Evolutionary conservation across 495 filamentous ascomycete genomes (phyloP), one percentile per base, ranked within the genome.

Genomic region (Penicillium mononematosum): DNA sequence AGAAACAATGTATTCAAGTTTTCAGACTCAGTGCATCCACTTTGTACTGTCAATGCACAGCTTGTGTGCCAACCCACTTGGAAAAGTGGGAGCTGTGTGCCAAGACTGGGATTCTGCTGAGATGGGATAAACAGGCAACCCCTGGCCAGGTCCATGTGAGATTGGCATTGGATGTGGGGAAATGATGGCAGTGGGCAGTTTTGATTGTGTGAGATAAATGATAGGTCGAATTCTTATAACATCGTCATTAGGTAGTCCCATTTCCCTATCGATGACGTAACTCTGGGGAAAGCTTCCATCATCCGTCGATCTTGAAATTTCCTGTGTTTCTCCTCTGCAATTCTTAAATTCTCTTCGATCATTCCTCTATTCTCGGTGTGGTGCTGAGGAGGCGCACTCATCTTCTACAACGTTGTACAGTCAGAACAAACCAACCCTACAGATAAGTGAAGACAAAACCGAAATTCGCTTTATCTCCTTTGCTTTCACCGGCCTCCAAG

Each of bases 201-300:
- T 50, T 17, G 27, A 53, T 20, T 0, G 34, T 24, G 3, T 36
- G 22, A 47, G 48, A 60, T 56, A 20, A 19, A 48, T 17, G 45
- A 61, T 55, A 53, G 32, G 27, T 53, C 19, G 48, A 57, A 32
- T 25, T 48, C n/a, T 29, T 49, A 45, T 45, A 47, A 17, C 43
- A 53, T 60, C 61, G 64, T 64, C 65, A 66, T 22, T 22, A 22
- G 22, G 22, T 63, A 45, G 29, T 22, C 31, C 16, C 55, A 41
- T 38, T 68, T 66, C 45, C 60, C 58, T 45, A 46, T 56, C 56
- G 62, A 66, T 68, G 66, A 64, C 61, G 59, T 66, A 58, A 52
- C 60, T 55, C 58, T 25, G 57, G 57, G 49, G 58, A 55, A 31
- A 48, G 47, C 31, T 58, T 10, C 45, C 47, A 24, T 38, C 32